Conservation (phyloP, 139 green algal genomes). For the Coelastrella sp. region DNA sequence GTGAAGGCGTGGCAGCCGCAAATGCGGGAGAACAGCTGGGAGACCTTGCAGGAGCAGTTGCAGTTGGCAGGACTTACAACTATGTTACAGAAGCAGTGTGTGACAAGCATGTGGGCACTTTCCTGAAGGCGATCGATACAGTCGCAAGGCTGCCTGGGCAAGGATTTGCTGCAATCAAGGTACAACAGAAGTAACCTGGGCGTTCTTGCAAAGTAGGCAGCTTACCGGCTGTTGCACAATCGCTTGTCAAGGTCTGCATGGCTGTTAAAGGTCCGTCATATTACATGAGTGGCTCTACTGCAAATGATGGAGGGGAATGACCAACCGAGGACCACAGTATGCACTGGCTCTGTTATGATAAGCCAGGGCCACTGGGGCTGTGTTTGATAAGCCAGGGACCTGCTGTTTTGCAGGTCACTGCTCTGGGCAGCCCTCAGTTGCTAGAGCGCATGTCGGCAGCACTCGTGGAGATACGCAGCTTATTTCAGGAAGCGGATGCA, state of each 20-base stretch:
- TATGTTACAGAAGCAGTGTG: constrained; percentile 79
- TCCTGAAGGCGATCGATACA: constrained; percentile 76
- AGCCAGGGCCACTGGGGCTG: neutral
- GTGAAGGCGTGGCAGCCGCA: constrained; percentile 5
- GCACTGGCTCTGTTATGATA: too few species aligned
- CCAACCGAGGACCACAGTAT: too few species aligned
- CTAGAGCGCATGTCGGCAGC: constrained; percentile 76
- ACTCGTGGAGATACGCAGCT: constrained; percentile 64
- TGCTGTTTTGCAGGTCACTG: constrained; percentile 74
- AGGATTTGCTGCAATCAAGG: constrained; percentile 89
- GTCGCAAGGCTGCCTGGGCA: constrained; percentile 60
- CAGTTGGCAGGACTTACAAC: constrained; percentile 71
- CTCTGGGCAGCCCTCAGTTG: constrained; percentile 84
- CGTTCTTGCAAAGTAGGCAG: neutral
- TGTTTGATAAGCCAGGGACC: neutral
- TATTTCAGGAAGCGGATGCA: constrained; percentile 80
- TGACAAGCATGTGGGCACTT: constrained; percentile 73
- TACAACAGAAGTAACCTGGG: neutral
- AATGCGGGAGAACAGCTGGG: neutral
- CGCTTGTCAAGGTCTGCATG: neutral
- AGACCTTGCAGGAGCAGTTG: neutral
- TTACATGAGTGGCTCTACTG: too few species aligned
- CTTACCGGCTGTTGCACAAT: neutral
- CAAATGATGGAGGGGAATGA: too few species aligned
- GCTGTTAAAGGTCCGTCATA: too few species aligned